A percentile compares a stretch with the other conserved stretches of the same genome.
Evolutionary conservation across 2,329 filamentous ascomycete species (phyloP).

Genomic region (Ophiocordyceps sinensis): DNA sequence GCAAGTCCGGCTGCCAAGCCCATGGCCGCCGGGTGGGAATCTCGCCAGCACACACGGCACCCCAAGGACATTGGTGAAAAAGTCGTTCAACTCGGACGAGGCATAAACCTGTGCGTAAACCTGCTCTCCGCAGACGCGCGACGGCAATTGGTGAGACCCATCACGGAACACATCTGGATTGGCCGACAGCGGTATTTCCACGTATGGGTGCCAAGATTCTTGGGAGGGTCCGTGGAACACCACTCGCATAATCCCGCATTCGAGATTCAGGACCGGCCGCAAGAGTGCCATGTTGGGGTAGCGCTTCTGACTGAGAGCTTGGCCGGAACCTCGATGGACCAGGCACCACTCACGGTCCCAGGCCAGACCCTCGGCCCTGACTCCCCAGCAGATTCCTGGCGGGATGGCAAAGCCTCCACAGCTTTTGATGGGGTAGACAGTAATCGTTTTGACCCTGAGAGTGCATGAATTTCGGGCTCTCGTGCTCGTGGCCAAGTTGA

Average conservation of each 20-base stretch:
- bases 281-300: constrained; percentile 81
- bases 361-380: constrained; percentile 67
- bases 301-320: constrained; percentile 76
- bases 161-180: constrained; percentile 43
- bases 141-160: constrained; percentile 27
- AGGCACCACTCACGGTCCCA: constrained; percentile 98
- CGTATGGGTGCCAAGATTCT: constrained; percentile 7
- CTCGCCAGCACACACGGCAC: constrained; percentile 74
- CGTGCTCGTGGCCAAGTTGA: not conserved
- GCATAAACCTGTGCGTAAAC: constrained; percentile 59
- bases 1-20: constrained; percentile 48
- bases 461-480: not conserved
- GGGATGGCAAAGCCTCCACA: constrained; percentile 70
- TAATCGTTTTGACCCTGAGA: constrained; percentile 43
- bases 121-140: constrained; percentile 71
- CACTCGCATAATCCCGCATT: constrained; percentile 49
- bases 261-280: constrained; percentile 58
- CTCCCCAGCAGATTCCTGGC: constrained; percentile 50
- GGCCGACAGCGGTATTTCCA: constrained; percentile 50
- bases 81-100: constrained; percentile 48
- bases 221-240: constrained; percentile 23
- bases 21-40: constrained; percentile 55
- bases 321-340: constrained; percentile 71
- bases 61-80: constrained; percentile 63
- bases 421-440: constrained; percentile 87